Conservation (phyloP, 148 eudicot genomes). For the Nepenthes gracilis region DNA sequence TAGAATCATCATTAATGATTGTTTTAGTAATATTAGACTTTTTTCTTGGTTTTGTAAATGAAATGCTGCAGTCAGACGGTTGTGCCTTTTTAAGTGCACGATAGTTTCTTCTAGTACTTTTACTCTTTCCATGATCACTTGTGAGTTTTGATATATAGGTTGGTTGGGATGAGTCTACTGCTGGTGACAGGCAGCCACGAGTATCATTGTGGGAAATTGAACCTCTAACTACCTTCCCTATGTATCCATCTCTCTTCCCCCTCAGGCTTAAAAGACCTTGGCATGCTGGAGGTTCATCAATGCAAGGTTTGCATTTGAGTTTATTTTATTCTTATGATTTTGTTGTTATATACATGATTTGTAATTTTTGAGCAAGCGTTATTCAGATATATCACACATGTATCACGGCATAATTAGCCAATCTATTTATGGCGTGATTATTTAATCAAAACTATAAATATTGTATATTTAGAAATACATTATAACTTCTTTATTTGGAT, state of each 20-base stretch:
- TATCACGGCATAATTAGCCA: too few relatives aligned
- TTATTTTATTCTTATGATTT: background rate
- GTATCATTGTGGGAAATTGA: conserved; percentile 98
- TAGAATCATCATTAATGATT: too few relatives aligned
- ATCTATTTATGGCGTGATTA: too few relatives aligned
- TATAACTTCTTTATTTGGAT: too few relatives aligned
- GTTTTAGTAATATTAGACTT: background rate
- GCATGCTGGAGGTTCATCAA: conserved; percentile 88
- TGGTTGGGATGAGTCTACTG: conserved; percentile 99
- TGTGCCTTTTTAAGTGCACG: too few relatives aligned
- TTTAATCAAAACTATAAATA: too few relatives aligned
- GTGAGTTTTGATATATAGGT: conserved; percentile 34
- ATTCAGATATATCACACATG: too few relatives aligned
- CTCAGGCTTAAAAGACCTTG: conserved; percentile 93
- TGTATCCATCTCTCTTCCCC: conserved; percentile 97
- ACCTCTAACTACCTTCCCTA: conserved; percentile 95
- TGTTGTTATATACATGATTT: background rate
- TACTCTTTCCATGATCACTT: background rate
- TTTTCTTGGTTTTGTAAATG: too few relatives aligned
- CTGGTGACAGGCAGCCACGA: conserved; percentile 96
- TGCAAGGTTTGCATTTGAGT: conserved; percentile 40
- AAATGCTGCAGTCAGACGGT: too few relatives aligned
- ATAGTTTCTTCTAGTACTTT: background rate
- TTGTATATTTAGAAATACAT: too few relatives aligned
- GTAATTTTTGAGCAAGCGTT: too few relatives aligned